Evolutionary conservation across 2,329 filamentous ascomycete genomes (phyloP).

Genomic region (Exophiala bonariae): DNA sequence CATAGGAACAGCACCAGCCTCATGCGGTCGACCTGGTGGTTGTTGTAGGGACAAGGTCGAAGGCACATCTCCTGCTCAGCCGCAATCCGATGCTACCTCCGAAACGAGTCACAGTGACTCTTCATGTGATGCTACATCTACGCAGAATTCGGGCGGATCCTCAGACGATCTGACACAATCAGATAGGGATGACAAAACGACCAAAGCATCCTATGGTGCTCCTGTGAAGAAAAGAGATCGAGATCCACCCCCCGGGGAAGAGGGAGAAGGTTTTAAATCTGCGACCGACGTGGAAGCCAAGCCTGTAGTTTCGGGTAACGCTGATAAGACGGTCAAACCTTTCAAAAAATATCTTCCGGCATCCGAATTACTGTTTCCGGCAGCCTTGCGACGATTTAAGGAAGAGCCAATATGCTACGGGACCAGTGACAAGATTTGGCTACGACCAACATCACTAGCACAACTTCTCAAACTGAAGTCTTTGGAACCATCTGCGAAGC

Average conservation of each 20-base stretch:
- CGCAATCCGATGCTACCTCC: not conserved
- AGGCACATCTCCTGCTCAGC: too few species aligned
- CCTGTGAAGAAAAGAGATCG: slow-evolving; percentile 3
- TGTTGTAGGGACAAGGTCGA: slow-evolving; percentile 28
- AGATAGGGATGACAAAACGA: not conserved
- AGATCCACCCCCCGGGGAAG: slow-evolving; percentile 35
- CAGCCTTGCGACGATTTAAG: slow-evolving; percentile 76
- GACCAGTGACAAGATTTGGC: slow-evolving; percentile 94
- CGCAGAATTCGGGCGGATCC: not conserved
- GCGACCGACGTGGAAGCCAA: slow-evolving; percentile 39
- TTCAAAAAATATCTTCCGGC: slow-evolving; percentile 37
- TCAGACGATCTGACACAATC: not conserved
- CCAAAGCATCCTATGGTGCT: not conserved
- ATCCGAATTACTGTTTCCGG: slow-evolving; percentile 93
- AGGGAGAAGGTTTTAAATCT: slow-evolving; percentile 51
- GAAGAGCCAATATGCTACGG: slow-evolving; percentile 83
- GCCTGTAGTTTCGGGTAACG: slow-evolving; percentile 26
- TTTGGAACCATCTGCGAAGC: slow-evolving; percentile 79
- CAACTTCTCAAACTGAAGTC: slow-evolving; percentile 92
- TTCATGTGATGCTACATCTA: not conserved
- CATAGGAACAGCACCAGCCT: slow-evolving; percentile 53
- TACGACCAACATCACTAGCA: slow-evolving; percentile 78
- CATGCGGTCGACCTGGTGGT: slow-evolving; percentile 31
- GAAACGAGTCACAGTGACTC: not conserved
- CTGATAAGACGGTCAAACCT: too few species aligned